These are phyloP conservation scores for Licmophora abbreviata DNA, from an alignment of 108 stramenopile species.

Conservation along the genomic window DNA sequence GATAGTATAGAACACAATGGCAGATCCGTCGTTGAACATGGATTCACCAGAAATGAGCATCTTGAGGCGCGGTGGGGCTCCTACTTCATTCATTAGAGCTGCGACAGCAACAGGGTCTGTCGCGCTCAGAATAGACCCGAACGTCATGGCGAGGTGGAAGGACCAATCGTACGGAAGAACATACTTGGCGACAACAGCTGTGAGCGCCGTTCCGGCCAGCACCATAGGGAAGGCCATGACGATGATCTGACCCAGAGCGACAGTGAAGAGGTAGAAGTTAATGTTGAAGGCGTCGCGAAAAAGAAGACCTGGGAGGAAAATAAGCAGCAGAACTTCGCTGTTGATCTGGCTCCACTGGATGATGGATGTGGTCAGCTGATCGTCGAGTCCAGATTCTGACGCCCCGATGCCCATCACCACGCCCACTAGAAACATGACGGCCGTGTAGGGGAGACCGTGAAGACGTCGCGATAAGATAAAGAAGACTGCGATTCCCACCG, in stretches of 20 bases:
- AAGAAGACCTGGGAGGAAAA: slow-evolving; percentile 87
- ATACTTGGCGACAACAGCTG: slow-evolving; percentile 47
- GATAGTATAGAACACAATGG: slow-evolving; percentile 86
- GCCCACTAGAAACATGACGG: slow-evolving; percentile 69
- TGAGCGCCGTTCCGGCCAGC: slow-evolving; percentile 52
- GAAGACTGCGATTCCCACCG: slow-evolving; percentile 37
- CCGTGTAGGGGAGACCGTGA: slow-evolving; percentile 54
- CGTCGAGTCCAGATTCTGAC: neutral
- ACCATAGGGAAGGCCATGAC: slow-evolving; percentile 87
- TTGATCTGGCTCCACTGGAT: slow-evolving; percentile 52
- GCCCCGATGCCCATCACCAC: slow-evolving; percentile 42
- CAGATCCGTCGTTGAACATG: slow-evolving; percentile 11
- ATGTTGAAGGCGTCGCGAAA: slow-evolving; percentile 70
- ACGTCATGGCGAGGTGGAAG: slow-evolving; percentile 51
- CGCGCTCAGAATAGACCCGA: slow-evolving; percentile 81
- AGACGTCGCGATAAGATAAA: slow-evolving; percentile 29
- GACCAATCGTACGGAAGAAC: slow-evolving; percentile 66
- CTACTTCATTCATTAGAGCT: slow-evolving; percentile 51
- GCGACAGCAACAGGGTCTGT: slow-evolving; percentile 94
- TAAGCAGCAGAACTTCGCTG: slow-evolving; percentile 61
- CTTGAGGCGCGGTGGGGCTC: slow-evolving; percentile 69
- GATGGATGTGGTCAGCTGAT: slow-evolving; percentile 32
- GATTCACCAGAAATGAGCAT: slow-evolving; percentile 70
- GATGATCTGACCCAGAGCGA: slow-evolving; percentile 41
- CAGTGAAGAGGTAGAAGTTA: slow-evolving; percentile 57